These are phyloP conservation scores for Apocynum venetum DNA, from an alignment of 257 asterid genomes.

Conservation along the genomic window DNA sequence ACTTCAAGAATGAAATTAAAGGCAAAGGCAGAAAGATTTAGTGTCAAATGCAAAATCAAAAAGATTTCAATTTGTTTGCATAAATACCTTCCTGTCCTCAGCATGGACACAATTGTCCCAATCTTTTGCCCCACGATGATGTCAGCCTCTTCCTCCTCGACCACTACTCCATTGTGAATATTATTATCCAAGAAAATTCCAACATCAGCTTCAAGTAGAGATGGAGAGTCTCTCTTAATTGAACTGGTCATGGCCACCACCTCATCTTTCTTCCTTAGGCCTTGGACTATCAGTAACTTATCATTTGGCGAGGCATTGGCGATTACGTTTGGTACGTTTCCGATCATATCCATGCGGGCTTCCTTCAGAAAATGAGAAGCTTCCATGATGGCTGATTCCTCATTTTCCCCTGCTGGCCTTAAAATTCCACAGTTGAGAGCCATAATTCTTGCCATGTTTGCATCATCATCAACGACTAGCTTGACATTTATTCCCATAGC, in stretches of 20 bases:
- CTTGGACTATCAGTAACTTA: conserved; percentile 29
- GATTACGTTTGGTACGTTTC: conserved; percentile 17
- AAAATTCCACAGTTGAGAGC: conserved; percentile 35
- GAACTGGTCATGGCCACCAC: conserved; percentile 25
- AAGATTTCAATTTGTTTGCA: conserved; percentile 28
- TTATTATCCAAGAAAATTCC: conserved; percentile 26
- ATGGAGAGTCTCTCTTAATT: conserved; percentile 31
- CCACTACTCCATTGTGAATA: background rate
- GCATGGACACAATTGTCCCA: conserved; percentile 19
- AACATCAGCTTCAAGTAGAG: conserved; percentile 37
- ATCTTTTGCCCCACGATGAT: conserved; percentile 14
- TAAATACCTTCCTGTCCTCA: conserved; percentile 28
- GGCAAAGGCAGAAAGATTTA: conserved; percentile 32
- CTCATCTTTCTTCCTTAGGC: conserved; percentile 27
- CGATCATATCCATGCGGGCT: conserved; percentile 20
- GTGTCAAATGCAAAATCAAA: conserved; percentile 26
- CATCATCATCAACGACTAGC: conserved; percentile 32
- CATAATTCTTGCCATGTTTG: conserved; percentile 32
- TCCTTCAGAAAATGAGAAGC: conserved; percentile 29
- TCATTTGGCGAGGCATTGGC: conserved; percentile 36
- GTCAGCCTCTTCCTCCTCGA: conserved; percentile 20
- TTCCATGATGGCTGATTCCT: conserved; percentile 20
- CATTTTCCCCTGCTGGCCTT: conserved; percentile 18
- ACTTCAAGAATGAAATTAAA: conserved; percentile 25
- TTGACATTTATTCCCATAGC: conserved; percentile 26